Percentiles rank a stretch among this genome's conserved stretches.
Evolutionary conservation across 257 asterid species (phyloP).

Genomic region (Linaria vulgaris): DNA sequence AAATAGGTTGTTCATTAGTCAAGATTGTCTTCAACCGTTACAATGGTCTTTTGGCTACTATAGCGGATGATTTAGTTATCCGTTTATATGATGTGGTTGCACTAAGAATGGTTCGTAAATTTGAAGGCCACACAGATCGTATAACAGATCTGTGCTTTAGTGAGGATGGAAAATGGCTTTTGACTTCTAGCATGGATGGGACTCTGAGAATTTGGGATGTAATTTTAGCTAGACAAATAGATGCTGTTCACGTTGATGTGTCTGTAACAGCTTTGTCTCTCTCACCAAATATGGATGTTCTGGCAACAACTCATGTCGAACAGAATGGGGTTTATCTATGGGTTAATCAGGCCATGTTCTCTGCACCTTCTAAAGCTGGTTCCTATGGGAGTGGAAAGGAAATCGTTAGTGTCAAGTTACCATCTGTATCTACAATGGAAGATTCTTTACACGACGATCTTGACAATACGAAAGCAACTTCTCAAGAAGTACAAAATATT

Average conservation of each 20-base stretch:
- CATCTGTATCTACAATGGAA: slow-evolving; percentile 55
- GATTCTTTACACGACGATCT: slow-evolving; percentile 36
- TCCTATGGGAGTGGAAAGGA: slow-evolving; percentile 73
- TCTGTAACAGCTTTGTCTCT: slow-evolving; percentile 73
- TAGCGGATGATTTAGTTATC: slow-evolving; percentile 79
- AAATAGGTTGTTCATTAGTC: slow-evolving; percentile 61
- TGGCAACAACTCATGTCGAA: slow-evolving; percentile 84
- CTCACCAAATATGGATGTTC: slow-evolving; percentile 87
- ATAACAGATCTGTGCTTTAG: slow-evolving; percentile 84
- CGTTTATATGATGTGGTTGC: slow-evolving; percentile 83
- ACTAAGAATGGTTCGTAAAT: slow-evolving; percentile 74
- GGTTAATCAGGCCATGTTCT: slow-evolving; percentile 90
- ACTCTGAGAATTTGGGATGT: slow-evolving; percentile 90
- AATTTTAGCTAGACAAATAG: slow-evolving; percentile 76
- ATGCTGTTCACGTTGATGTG: slow-evolving; percentile 78
- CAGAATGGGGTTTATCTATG: slow-evolving; percentile 87
- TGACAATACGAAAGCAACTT: slow-evolving; percentile 32
- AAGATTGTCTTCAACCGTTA: slow-evolving; percentile 73
- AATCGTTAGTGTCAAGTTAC: slow-evolving; percentile 54
- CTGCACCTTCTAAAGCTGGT: slow-evolving; percentile 51
- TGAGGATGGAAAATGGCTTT: slow-evolving; percentile 95
- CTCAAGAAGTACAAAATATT: slow-evolving; percentile 35
- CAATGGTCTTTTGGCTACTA: slow-evolving; percentile 85
- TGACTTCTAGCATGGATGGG: slow-evolving; percentile 94
- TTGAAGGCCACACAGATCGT: slow-evolving; percentile 88